Base-by-base conservation (phyloP, 805 yeast species). In the Candida gorgasii region DNA sequence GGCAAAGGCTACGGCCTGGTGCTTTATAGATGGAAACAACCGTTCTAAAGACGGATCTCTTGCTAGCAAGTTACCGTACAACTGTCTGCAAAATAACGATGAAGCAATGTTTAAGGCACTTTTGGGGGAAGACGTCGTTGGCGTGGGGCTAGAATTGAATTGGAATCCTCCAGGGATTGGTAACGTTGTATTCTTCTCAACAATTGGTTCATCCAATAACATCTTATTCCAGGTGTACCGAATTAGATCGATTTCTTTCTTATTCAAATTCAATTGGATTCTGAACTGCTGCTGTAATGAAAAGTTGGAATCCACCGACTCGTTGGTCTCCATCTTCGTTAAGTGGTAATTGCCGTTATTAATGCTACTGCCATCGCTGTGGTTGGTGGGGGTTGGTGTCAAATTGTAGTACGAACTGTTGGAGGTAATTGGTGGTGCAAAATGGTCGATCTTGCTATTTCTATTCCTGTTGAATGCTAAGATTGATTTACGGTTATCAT, bases 1-100 rank as follows among this genome's bases (percentile, higher is more conserved):
- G 0, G 92, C 89, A 67, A 87, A 83, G 6, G 90, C 77, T 12
- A 80, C 77, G 1, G 93, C 89, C 63, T 88, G 95, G 57, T 85
- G 89, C 48, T 76, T 76, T 49, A 86, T 79, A 5, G 86, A 79
- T 0, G 95, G 95, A 58, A 84, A 86, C 55, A 80, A 57, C 29
- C 67, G 71, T 50, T 82, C 88, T 47, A 88, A 67, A 11, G 65
- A 66, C 0, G 87, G 81, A 50, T 76, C 79, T 75, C 79, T 76
- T 0, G 77, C 60, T 28, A 86, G 65, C 39, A 87, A 62, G 55
- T 86, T 87, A 40, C 80, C 76, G 62, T 86, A 87, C 56, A 87
- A 77, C 58, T 87, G 95, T 41, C 82, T 73, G 55, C 92, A 85
- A 58, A 87, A 87, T 22, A 84, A 62, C 1, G 87, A 79, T 20